Percentiles rank a stretch among this genome's conserved stretches.
Conservation (phyloP, 495 filamentous ascomycete species). For the Corynascus novoguineensis region DNA sequence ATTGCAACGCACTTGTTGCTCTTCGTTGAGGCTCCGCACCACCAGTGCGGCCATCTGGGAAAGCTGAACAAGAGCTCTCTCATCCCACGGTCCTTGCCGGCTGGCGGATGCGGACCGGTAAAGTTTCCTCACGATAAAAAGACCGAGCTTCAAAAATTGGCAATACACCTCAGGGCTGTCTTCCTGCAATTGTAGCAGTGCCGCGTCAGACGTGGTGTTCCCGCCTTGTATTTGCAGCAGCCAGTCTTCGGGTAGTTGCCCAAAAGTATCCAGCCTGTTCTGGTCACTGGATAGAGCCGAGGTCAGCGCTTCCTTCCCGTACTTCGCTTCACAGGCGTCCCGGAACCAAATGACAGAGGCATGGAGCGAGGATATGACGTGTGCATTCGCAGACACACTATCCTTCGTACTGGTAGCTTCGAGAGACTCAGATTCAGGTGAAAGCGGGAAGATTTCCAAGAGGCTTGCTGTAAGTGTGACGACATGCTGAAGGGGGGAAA, state of each 20-base stretch:
- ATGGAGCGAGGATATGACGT: constrained; percentile 28
- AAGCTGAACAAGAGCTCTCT: constrained; percentile 22
- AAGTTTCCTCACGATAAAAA: constrained; percentile 22
- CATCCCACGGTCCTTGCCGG: constrained; percentile 19
- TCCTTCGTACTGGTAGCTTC: neutral
- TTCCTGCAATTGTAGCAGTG: constrained; percentile 4
- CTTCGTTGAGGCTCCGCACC: constrained; percentile 23
- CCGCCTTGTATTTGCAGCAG: constrained; percentile 12
- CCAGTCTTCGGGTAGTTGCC: constrained; percentile 19
- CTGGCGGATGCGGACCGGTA: constrained; percentile 20
- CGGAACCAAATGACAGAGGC: constrained; percentile 28
- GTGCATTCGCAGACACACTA: constrained; percentile 14
- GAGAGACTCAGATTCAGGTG: neutral
- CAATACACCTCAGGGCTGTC: constrained; percentile 24
- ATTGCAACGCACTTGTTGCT: constrained; percentile 24
- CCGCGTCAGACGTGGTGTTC: neutral
- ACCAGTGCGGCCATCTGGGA: constrained; percentile 29
- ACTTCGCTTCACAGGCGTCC: constrained; percentile 25
- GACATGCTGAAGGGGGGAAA: constrained; percentile 27
- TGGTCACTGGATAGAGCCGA: constrained; percentile 9
- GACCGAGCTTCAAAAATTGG: constrained; percentile 23
- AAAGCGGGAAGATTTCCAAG: constrained; percentile 27
- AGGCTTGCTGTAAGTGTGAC: constrained; percentile 18
- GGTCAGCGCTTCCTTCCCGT: constrained; percentile 8
- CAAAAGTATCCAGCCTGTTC: constrained; percentile 26